phyloP scores from a whole-genome alignment of 306 rosid genomes.

The Pyrus communis region DNA sequence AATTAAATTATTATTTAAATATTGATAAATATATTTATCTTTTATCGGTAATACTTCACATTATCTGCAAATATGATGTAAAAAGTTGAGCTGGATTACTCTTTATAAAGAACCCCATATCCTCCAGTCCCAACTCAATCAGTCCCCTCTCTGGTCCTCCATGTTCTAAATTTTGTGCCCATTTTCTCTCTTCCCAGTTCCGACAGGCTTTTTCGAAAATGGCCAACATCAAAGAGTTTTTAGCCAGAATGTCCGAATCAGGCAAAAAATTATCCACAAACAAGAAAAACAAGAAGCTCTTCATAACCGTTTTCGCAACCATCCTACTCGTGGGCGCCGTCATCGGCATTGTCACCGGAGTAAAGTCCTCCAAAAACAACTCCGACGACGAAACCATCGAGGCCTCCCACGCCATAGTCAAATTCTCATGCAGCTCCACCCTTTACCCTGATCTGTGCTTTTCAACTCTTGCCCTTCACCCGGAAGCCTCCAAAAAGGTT shows the following conservation, averaged over 20 bases:
- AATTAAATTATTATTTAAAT: too few relatives aligned
- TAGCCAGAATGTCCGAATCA: slow-evolving; percentile 26
- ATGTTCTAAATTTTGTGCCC: not conserved
- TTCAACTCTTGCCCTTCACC: slow-evolving; percentile 41
- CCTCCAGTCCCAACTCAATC: not conserved
- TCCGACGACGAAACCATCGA: not conserved
- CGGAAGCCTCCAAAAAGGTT: slow-evolving; percentile 23
- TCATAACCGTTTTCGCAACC: slow-evolving; percentile 28
- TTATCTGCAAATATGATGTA: too few relatives aligned
- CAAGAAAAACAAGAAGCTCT: slow-evolving; percentile 26
- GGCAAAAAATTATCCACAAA: not conserved
- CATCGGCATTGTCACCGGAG: slow-evolving; percentile 40
- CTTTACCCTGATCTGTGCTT: slow-evolving; percentile 66
- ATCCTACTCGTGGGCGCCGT: slow-evolving; percentile 33
- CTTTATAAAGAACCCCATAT: not conserved
- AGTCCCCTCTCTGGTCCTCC: not conserved
- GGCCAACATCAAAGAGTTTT: slow-evolving; percentile 21
- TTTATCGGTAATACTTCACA: too few relatives aligned
- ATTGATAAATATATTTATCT: too few relatives aligned
- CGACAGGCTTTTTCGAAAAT: not conserved
- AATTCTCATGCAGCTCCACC: slow-evolving; percentile 51
- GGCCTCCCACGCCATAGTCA: slow-evolving; percentile 43
- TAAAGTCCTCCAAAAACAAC: slow-evolving; percentile 10
- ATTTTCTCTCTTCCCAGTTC: not conserved
- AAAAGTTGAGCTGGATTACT: too few relatives aligned